These are phyloP conservation scores for Fusarium oligoseptatum DNA, from an alignment of 2,329 filamentous ascomycete species.

Conservation along the genomic window DNA sequence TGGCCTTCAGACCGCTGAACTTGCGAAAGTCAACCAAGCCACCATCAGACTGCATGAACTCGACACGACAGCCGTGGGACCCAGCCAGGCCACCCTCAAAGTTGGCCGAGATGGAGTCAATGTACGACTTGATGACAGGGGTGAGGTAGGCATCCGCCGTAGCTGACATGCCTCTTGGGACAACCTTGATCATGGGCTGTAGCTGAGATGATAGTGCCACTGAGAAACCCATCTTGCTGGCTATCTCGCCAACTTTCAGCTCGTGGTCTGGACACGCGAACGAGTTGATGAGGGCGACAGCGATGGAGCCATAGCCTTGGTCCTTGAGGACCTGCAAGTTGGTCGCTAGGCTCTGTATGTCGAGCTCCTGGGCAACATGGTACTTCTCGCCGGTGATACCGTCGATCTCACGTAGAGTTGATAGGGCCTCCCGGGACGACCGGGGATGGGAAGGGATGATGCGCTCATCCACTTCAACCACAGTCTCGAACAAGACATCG, in stretches of 20 bases:
- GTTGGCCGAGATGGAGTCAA: slow-evolving; percentile 42
- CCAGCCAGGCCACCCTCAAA: slow-evolving; percentile 52
- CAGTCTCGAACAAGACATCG: not conserved
- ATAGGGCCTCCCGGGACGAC: not conserved
- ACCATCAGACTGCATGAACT: slow-evolving; percentile 65
- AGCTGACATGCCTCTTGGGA: slow-evolving; percentile 57
- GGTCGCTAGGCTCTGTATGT: not conserved
- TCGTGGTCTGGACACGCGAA: not conserved
- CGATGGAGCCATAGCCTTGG: not conserved
- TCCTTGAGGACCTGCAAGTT: not conserved
- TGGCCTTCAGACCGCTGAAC: slow-evolving; percentile 78
- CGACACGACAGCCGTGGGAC: slow-evolving; percentile 33
- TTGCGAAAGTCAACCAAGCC: slow-evolving; percentile 67
- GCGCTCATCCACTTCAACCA: not conserved
- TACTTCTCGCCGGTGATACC: not conserved
- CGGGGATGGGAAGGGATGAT: not conserved
- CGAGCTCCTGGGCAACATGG: not conserved
- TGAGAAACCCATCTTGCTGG: not conserved
- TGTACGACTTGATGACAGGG: slow-evolving; percentile 52
- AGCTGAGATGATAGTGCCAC: slow-evolving; percentile 13
- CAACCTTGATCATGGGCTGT: slow-evolving; percentile 56
- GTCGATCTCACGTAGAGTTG: not conserved
- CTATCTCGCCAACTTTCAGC: not conserved
- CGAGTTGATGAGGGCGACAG: not conserved
- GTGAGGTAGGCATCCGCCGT: slow-evolving; percentile 59